Conservation (phyloP, 495 filamentous ascomycete genomes). For the Penicillium maclennaniae region DNA sequence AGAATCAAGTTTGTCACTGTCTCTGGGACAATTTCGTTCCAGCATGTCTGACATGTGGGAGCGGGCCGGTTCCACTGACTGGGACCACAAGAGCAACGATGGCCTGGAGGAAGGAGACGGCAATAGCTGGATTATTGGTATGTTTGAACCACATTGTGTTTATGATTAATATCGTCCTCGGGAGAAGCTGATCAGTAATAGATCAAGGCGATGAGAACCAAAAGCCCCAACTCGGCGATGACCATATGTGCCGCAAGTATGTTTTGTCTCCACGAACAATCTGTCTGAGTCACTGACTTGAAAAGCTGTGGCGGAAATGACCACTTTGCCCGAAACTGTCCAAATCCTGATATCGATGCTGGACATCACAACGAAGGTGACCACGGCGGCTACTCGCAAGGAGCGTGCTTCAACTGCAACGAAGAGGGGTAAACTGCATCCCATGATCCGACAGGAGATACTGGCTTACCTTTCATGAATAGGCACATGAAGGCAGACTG, state of each 20-base stretch:
- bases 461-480: too few relatives aligned
- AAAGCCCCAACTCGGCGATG: slow-evolving; percentile 2
- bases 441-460: neutral
- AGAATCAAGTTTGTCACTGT: neutral
- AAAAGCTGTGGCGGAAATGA: slow-evolving; percentile 49
- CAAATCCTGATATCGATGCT: slow-evolving; percentile 24
- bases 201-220: neutral
- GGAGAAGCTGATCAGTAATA: neutral
- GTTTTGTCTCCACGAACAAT: slow-evolving; percentile 13
- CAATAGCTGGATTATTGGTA: neutral
- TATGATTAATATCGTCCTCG: neutral
- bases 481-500: slow-evolving; percentile 55
- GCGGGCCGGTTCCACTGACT: neutral
- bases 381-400: neutral
- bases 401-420: slow-evolving; percentile 19
- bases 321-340: slow-evolving; percentile 59
- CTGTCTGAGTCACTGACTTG: slow-evolving; percentile 1
- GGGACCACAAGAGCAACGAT: neutral
- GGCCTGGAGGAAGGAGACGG: neutral
- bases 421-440: slow-evolving; percentile 8
- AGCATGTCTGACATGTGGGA: slow-evolving; percentile 1
- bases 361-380: too few relatives aligned
- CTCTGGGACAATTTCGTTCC: neutral
- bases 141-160: neutral
- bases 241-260: slow-evolving; percentile 46